Evolutionary conservation across 495 filamentous ascomycete genomes (phyloP), one percentile per base, ranked within the genome.

Genomic region (Zalerion maritima): DNA sequence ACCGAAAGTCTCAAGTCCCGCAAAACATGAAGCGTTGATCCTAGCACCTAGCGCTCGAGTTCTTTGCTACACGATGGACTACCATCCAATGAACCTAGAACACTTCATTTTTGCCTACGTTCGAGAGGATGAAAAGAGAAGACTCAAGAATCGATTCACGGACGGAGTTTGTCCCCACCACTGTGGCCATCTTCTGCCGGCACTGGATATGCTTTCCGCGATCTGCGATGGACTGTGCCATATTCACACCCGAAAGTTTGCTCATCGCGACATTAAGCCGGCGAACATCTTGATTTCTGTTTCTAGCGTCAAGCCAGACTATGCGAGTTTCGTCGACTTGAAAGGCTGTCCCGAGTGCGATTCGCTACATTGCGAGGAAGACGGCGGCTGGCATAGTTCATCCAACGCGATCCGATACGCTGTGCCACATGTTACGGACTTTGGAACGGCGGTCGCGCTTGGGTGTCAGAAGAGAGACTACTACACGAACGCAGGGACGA

Each of bases 191-290:
- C 18, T 40, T 6, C 18, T 29, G 14, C 38, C 47, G 9, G 35
- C 54, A 6, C 27, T 54, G 9, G 31, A 36, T 9, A 42, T 65
- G 3, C 43, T 63, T 14, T 30, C 40, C 5, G 32, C 40, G 3
- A 42, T 63, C 18, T 18, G 60, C 1, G 38, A 45, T 18, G 45
- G 45, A 6, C 17, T 48, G 3, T 27, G 37, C 14, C 42, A 48
- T 14, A 21, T 48, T 3, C 45, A 48, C 19, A 9, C 24, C 14
- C 26, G 40, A 7, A 23, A 36, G 1, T 48, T 64, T 26, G 43
- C 61, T 8, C 62, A 67, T 33, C 47, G 61, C 15, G 60, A 67
- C 27, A 42, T 64, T 27, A 67, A 67, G 30, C 62, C 60, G 1
- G 42, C 35, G 0, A 67, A 67, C 35, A 50, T 67, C 21, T 58